A percentile compares a stretch with the other conserved stretches of the same genome.
phyloP scores from a whole-genome alignment of 2,329 filamentous ascomycete species.

The Colletotrichum eleusines region DNA sequence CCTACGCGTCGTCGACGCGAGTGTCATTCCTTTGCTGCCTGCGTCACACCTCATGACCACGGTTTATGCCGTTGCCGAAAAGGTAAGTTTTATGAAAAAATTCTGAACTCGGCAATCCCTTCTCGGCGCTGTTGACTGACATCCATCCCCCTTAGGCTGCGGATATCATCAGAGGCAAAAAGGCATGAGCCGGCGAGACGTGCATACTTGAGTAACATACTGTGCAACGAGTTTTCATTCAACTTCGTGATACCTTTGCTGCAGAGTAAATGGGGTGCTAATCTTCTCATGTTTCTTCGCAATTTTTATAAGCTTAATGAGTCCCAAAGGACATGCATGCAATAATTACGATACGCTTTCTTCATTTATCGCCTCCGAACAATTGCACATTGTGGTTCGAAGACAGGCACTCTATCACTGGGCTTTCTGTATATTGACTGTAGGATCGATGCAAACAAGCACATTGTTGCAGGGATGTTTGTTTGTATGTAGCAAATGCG shows the following conservation, averaged over 20 bases:
- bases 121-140: background rate
- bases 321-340: too few relatives aligned
- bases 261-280: background rate
- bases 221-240: background rate
- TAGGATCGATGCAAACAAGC: background rate
- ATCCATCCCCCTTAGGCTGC: constrained; percentile 1
- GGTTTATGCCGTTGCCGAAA: constrained; percentile 53
- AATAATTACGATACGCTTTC: background rate
- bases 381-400: background rate
- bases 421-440: background rate
- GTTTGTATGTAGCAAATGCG: too few relatives aligned
- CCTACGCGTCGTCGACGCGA: constrained; percentile 48
- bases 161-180: constrained; percentile 30
- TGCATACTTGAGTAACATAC: too few relatives aligned
- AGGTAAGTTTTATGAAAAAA: constrained; percentile 28
- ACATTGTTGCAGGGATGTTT: too few relatives aligned
- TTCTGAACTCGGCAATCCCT: too few relatives aligned
- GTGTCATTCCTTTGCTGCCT: constrained; percentile 48
- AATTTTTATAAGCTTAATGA: background rate
- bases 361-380: too few relatives aligned
- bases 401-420: background rate
- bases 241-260: background rate
- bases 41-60: constrained; percentile 51
- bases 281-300: background rate
- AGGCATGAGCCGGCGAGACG: background rate